phyloP scores from a whole-genome alignment of 768 basidiomycete species.

The Holtermannia corniformis region DNA sequence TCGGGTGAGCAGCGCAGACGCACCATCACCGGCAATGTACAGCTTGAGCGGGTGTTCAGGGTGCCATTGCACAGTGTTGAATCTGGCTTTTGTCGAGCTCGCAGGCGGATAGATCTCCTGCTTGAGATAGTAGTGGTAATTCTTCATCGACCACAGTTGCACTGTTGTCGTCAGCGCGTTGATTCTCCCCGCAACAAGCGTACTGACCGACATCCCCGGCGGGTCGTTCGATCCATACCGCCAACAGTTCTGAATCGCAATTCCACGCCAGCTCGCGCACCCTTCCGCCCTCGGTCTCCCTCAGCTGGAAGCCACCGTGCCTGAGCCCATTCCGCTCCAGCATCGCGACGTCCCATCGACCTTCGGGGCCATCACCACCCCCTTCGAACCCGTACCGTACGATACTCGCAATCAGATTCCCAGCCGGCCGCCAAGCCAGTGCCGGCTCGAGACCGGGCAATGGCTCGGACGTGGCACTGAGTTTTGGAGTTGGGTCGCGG shows the following conservation, averaged over 20 bases:
- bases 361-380: constrained; percentile 51
- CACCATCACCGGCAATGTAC: constrained; percentile 59
- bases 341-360: constrained; percentile 76
- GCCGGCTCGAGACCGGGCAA: constrained; percentile 72
- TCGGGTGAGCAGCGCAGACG: too few species aligned
- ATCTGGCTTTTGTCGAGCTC: constrained; percentile 45
- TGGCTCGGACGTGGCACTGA: constrained; percentile 77
- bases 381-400: constrained; percentile 69
- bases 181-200: neutral
- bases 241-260: constrained; percentile 72
- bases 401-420: constrained; percentile 69
- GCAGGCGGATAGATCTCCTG: constrained; percentile 54
- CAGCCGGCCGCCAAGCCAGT: constrained; percentile 77
- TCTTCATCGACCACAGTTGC: constrained; percentile 87
- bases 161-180: constrained; percentile 47
- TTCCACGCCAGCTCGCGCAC: constrained; percentile 78
- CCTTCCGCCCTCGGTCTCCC: constrained; percentile 43
- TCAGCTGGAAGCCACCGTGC: constrained; percentile 75
- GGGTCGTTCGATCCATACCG: constrained; percentile 68
- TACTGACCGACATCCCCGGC: constrained; percentile 62
- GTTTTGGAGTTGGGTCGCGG: constrained; percentile 49
- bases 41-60: constrained; percentile 64
- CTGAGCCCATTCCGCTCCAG: constrained; percentile 91
- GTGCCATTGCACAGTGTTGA: constrained; percentile 76
- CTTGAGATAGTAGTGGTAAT: constrained; percentile 98